Evolutionary conservation across 2,329 filamentous ascomycete species (phyloP).

Genomic region (Ilyonectria sp.): DNA sequence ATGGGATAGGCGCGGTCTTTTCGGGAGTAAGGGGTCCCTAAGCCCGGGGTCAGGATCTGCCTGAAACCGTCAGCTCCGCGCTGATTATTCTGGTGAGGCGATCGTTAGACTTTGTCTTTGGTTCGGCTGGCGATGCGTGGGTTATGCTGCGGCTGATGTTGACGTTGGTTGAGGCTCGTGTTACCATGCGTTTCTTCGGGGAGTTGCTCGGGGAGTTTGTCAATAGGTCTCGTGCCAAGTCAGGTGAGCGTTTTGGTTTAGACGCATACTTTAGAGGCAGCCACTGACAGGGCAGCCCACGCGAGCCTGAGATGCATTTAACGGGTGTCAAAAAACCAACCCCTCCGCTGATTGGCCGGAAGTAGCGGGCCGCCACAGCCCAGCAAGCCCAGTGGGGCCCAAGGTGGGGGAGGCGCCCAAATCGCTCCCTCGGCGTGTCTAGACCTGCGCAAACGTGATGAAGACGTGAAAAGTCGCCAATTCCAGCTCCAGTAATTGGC

Average conservation of each 20-base stretch:
- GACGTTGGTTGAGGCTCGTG: slow-evolving; percentile 15
- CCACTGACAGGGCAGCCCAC: neutral
- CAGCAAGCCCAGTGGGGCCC: slow-evolving; percentile 1
- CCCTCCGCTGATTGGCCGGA: slow-evolving; percentile 7
- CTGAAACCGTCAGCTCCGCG: neutral
- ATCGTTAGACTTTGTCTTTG: neutral
- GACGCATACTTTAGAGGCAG: slow-evolving; percentile 2
- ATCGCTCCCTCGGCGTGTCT: neutral
- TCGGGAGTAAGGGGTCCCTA: slow-evolving; percentile 29
- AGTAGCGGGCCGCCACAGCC: slow-evolving; percentile 10
- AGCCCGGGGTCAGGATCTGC: slow-evolving; percentile 27
- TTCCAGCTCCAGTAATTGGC: slow-evolving; percentile 24
- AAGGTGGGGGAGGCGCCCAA: slow-evolving; percentile 6
- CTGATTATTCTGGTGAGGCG: no score
- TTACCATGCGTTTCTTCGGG: slow-evolving; percentile 12
- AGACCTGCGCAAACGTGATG: neutral
- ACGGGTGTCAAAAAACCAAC: neutral
- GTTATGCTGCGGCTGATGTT: neutral
- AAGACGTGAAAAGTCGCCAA: slow-evolving; percentile 5
- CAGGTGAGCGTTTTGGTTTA: slow-evolving; percentile 27
- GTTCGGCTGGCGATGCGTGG: neutral
- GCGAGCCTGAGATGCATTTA: neutral
- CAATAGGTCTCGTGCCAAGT: slow-evolving; percentile 18
- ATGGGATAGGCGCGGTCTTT: slow-evolving; percentile 40
- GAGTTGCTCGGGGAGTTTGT: slow-evolving; percentile 34